Evolutionary conservation across 148 eudicot species (phyloP).

Genomic region (Rhododendron griersonianum): DNA sequence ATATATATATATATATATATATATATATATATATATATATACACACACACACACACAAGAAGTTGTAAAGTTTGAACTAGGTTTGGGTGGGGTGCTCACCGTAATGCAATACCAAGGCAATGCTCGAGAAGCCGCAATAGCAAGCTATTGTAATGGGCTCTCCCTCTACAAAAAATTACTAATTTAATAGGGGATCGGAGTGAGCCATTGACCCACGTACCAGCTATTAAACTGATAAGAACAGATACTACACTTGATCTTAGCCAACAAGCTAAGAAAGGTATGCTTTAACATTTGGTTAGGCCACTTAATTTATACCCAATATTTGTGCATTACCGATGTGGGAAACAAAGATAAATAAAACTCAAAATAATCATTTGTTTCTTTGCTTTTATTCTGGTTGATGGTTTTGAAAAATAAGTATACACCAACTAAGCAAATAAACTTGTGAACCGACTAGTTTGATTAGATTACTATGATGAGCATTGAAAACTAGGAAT

Average conservation of each 20-base stretch:
- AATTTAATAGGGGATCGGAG: background rate
- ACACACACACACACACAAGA: too few species aligned
- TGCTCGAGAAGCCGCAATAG: background rate
- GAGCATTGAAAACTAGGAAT: background rate
- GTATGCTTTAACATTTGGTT: background rate
- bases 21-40: too few species aligned
- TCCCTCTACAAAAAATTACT: conserved; percentile 7
- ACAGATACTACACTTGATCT: conserved; percentile 67
- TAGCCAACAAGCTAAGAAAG: conserved; percentile 79
- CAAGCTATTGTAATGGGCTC: background rate
- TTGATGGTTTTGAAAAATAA: background rate
- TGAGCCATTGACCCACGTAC: background rate
- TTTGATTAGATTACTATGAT: background rate
- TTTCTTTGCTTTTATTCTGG: background rate
- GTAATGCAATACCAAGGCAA: background rate
- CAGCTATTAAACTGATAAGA: conserved; percentile 2
- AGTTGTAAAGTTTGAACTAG: too few species aligned
- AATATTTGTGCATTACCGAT: background rate
- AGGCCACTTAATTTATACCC: background rate
- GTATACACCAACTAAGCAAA: too few species aligned
- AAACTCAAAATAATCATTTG: too few species aligned
- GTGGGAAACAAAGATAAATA: background rate
- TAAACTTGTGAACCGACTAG: background rate
- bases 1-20: too few species aligned
- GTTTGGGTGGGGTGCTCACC: background rate